Evolutionary conservation across 805 yeast species (phyloP).

Genomic region (Komagataella phaffii): DNA sequence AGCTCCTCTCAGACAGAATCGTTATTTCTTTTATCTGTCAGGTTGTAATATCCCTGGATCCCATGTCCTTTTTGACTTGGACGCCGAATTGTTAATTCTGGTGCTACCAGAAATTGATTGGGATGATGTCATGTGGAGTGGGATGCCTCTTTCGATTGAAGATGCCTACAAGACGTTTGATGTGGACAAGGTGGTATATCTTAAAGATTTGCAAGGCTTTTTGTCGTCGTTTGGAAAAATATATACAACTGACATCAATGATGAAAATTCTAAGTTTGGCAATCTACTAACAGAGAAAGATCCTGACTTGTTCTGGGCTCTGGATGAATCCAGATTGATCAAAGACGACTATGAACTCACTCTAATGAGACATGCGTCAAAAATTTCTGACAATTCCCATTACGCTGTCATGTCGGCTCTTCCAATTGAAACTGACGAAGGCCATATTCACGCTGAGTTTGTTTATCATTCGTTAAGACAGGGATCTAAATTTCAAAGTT

Average conservation of each 20-base stretch:
- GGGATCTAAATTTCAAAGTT: conserved; percentile 80
- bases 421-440: conserved; percentile 78
- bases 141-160: conserved; percentile 58
- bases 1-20: conserved; percentile 72
- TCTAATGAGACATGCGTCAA: conserved; percentile 67
- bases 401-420: conserved; percentile 85
- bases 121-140: conserved; percentile 96
- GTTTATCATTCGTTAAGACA: conserved; percentile 87
- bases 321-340: conserved; percentile 78
- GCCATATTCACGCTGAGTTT: conserved; percentile 93
- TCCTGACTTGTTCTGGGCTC: conserved; percentile 45
- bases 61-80: conserved; percentile 45
- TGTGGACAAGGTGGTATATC: conserved; percentile 69
- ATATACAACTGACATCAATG: conserved; percentile 41
- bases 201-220: conserved; percentile 28
- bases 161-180: conserved; percentile 58
- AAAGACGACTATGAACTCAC: conserved; percentile 77
- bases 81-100: conserved; percentile 43
- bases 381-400: conserved; percentile 81
- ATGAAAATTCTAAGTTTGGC: conserved; percentile 13
- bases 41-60: conserved; percentile 79
- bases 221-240: conserved; percentile 20
- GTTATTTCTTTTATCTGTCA: conserved; percentile 78
- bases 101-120: conserved; percentile 75
- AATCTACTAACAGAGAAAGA: conserved; percentile 28